Conservation (phyloP, 2,329 filamentous ascomycete genomes). For the Aspergillus ruber region DNA sequence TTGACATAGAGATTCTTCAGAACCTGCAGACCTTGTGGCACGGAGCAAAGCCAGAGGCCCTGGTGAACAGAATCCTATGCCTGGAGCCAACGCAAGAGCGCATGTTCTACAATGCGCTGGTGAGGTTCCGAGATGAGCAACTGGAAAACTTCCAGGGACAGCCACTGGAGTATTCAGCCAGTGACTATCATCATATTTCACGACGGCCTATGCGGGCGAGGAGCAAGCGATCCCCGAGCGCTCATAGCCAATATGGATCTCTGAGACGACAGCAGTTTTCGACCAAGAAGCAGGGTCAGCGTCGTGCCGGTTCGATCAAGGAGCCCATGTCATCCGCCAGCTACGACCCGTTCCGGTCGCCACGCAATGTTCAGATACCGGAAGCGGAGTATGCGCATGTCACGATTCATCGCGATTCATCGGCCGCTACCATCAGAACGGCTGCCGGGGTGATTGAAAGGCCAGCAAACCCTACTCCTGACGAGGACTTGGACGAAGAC, state of each 20-base stretch:
- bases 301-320: constrained; percentile 44
- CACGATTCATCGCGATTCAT: constrained; percentile 54
- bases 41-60: constrained; percentile 64
- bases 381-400: constrained; percentile 60
- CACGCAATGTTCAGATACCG: constrained; percentile 41
- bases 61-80: constrained; percentile 62
- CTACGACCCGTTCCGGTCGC: constrained; percentile 80
- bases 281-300: constrained; percentile 49
- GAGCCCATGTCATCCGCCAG: constrained; percentile 47
- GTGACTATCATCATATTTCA: constrained; percentile 81
- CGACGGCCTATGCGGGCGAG: constrained; percentile 27
- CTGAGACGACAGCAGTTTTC: constrained; percentile 52
- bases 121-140: constrained; percentile 75
- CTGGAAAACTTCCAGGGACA: constrained; percentile 77
- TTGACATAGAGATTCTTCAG: constrained; percentile 74
- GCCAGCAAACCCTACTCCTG: neutral
- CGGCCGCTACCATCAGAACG: constrained; percentile 6
- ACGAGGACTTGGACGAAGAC: neutral
- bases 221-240: constrained; percentile 24
- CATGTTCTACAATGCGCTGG: constrained; percentile 79
- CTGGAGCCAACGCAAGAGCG: constrained; percentile 78
- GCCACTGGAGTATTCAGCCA: constrained; percentile 74
- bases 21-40: constrained; percentile 91
- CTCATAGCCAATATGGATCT: constrained; percentile 13
- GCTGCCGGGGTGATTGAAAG: constrained; percentile 2